phyloP scores from a whole-genome alignment of 192 early-diverging fungal genomes.

The Coemansia sp. region DNA sequence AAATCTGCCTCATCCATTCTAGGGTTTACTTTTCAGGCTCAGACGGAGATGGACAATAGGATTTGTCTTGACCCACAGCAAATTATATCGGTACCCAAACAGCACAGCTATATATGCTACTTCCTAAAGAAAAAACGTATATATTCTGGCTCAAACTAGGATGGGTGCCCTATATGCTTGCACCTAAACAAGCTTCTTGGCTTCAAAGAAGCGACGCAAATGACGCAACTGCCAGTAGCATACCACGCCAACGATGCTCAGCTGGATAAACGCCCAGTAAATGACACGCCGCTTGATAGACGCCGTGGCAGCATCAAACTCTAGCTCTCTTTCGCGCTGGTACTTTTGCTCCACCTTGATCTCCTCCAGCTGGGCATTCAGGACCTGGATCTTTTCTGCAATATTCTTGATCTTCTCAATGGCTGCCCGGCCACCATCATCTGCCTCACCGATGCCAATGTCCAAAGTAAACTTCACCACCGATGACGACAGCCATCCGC shows the following conservation, averaged over 20 bases:
- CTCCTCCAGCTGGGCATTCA: constrained; percentile 76
- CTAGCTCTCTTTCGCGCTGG: constrained; percentile 85
- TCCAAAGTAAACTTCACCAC: constrained; percentile 57
- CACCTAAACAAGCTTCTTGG: constrained; percentile 83
- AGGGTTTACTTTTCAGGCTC: no score
- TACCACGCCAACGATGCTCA: constrained; percentile 69
- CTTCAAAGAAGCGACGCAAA: constrained; percentile 79
- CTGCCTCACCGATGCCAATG: constrained; percentile 65
- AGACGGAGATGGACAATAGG: no score
- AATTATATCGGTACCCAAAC: no score
- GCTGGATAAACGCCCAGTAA: constrained; percentile 84
- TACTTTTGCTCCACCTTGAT: constrained; percentile 87
- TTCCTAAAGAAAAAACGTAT: no score
- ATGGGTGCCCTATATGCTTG: no score
- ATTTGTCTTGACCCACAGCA: no score
- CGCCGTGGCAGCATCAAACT: constrained; percentile 87
- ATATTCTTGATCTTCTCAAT: constrained; percentile 61
- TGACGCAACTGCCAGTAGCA: constrained; percentile 89
- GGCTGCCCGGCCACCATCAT: constrained; percentile 52
- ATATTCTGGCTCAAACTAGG: no score
- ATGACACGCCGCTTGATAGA: constrained; percentile 80
- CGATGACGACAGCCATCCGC: constrained; percentile 68
- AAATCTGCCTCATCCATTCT: no score
- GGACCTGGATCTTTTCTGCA: constrained; percentile 68
- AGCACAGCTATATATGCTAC: no score